These are phyloP conservation scores for Ceratocystis cubensis DNA, from an alignment of 2,329 filamentous ascomycete genomes.

Conservation along the genomic window DNA sequence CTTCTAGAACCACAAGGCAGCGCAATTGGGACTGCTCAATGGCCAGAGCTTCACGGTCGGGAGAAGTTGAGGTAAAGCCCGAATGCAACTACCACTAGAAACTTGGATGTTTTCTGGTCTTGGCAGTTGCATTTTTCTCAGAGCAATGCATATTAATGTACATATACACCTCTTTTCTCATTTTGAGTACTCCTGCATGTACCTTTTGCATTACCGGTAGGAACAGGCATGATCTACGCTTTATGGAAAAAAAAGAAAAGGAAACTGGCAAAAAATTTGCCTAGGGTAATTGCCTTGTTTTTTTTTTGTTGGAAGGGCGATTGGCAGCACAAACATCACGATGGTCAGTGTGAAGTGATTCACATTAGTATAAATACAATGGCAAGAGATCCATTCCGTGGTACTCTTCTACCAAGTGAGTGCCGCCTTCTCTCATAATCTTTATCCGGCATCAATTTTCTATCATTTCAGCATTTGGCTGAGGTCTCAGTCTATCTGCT, in stretches of 20 bases:
- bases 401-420: background rate
- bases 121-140: background rate
- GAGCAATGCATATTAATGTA: background rate
- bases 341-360: background rate
- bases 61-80: background rate
- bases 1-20: background rate
- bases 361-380: background rate
- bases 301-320: background rate
- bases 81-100: background rate
- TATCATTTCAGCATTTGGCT: background rate
- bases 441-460: background rate
- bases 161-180: background rate
- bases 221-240: background rate
- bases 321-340: background rate
- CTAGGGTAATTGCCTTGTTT: background rate
- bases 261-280: background rate
- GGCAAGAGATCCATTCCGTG: background rate
- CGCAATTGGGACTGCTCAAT: background rate
- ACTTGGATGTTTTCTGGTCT: constrained; percentile 5
- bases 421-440: background rate
- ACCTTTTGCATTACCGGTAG: too few relatives aligned
- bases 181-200: background rate
- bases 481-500: background rate
- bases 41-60: background rate
- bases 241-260: background rate